Base-by-base conservation (phyloP, 495 filamentous ascomycete species). In the Pseudoneurospora amorphoporcata region DNA sequence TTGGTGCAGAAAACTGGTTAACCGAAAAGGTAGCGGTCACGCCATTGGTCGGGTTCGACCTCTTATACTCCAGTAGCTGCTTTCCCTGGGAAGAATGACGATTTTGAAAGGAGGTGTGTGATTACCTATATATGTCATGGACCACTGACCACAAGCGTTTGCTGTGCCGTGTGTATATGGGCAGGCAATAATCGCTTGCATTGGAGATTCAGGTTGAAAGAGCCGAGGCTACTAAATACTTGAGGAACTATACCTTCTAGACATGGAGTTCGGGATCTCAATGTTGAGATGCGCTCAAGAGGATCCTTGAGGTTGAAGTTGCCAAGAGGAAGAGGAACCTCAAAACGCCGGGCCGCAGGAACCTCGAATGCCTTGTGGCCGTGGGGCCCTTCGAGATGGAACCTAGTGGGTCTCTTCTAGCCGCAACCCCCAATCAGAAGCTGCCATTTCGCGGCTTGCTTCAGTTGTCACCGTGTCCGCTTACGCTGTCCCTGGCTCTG, bases 401-500 rank as follows among this genome's bases (percentile, higher is more conserved):
- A 53, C 19, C 10, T 2, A 70, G 29, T 53, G 39, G 37, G 39
- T 53, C 40, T 43, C 17, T 8, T 65, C 32, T 65, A 1, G 5
- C 9, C 14, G 1, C 29, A 35, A 1, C 29, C 29, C 35, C 53
- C 78, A 80, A 80, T 80, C 61, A 71, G 6, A 35, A 29, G 38
- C 38, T 72, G 45, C 70, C 69, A 77, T 75, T 77, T 72, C 74
- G 71, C 71, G 29, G 14, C 53, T 65, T 65, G 35, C 29, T 65
- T n/a, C n/a, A n/a, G n/a, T n/a, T 65, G 53, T 65, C 53, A 65
- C 53, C 53, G 53, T 65, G 53, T 65, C 53, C 53, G 53, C 53
- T 65, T 10, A 23, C 29, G 53, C 53, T 65, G 53, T 65, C 10
- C 53, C 53, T 65, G 29, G 47, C 45, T 53, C 45, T 53, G 53